phyloP scores from a whole-genome alignment of 2,329 filamentous ascomycete genomes.

The Ophiocordyceps australis region DNA sequence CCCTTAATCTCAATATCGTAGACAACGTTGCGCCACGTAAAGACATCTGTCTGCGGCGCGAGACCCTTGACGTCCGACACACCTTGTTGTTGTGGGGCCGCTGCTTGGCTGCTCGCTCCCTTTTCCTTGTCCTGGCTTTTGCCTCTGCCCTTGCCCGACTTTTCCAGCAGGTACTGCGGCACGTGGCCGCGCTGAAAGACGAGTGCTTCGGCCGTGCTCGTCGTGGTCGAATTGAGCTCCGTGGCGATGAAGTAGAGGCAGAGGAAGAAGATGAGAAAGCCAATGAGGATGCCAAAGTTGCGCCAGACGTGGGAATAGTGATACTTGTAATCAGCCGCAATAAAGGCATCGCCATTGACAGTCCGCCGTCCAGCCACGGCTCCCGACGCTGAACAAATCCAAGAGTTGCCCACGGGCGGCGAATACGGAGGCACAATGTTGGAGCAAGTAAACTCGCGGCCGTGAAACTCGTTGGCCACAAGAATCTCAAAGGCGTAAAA shows the following conservation, averaged over 20 bases:
- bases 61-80: slow-evolving; percentile 11
- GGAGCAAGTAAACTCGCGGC: slow-evolving; percentile 36
- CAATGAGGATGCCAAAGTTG: slow-evolving; percentile 50
- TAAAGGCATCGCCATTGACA: slow-evolving; percentile 44
- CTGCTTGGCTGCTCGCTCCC: slow-evolving; percentile 4
- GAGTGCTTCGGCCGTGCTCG: slow-evolving; percentile 48
- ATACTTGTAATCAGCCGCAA: slow-evolving; percentile 36
- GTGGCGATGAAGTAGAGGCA: slow-evolving; percentile 41
- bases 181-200: slow-evolving; percentile 43
- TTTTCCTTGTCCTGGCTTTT: slow-evolving; percentile 12
- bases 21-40: slow-evolving; percentile 63
- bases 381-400: slow-evolving; percentile 34
- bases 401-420: slow-evolving; percentile 22
- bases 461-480: slow-evolving; percentile 55
- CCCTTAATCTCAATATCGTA: slow-evolving; percentile 58
- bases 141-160: slow-evolving; percentile 12
- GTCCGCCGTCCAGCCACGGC: slow-evolving; percentile 31
- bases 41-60: slow-evolving; percentile 35
- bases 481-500: slow-evolving; percentile 58
- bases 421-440: slow-evolving; percentile 26
- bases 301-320: slow-evolving; percentile 41
- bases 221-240: slow-evolving; percentile 45
- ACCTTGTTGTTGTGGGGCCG: slow-evolving; percentile 6
- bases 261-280: slow-evolving; percentile 48
- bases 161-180: slow-evolving; percentile 22